These are phyloP conservation scores for Arabidopsis hybrid DNA, from an alignment of 441 rosid genomes.

Conservation along the genomic window DNA sequence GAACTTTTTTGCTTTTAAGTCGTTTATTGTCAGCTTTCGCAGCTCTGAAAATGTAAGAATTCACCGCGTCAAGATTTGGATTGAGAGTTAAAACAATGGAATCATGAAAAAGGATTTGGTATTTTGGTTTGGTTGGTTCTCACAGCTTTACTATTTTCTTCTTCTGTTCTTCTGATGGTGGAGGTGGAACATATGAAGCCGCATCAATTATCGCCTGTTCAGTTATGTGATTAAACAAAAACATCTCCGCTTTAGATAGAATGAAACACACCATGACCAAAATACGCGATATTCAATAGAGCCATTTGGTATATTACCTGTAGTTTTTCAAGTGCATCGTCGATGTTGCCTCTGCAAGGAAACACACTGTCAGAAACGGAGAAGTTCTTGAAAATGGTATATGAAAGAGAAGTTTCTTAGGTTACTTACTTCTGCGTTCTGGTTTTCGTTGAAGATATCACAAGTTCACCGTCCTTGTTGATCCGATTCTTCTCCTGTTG, in stretches of 20 bases:
- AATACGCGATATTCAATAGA: not conserved
- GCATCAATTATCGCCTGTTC: constrained; percentile 86
- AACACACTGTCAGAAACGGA: constrained; percentile 28
- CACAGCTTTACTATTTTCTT: constrained; percentile 85
- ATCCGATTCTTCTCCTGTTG: constrained; percentile 93
- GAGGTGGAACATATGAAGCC: constrained; percentile 92
- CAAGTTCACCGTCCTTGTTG: constrained; percentile 94
- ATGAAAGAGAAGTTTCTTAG: constrained; percentile 19
- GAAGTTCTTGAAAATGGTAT: constrained; percentile 16
- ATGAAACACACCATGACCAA: not conserved
- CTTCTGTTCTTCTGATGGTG: constrained; percentile 98
- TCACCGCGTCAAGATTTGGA: not conserved
- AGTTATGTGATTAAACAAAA: constrained; percentile 13
- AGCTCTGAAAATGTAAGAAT: constrained; percentile 61
- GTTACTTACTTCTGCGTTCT: constrained; percentile 86
- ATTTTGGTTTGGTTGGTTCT: constrained; percentile 37
- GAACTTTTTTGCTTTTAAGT: constrained; percentile 76
- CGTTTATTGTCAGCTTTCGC: constrained; percentile 84
- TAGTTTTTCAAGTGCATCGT: constrained; percentile 85
- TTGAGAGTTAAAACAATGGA: not conserved
- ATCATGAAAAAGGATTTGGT: not conserved
- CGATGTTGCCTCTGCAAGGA: constrained; percentile 84
- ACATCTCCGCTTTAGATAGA: not conserved
- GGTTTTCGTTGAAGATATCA: constrained; percentile 92
- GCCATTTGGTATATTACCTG: constrained; percentile 59